Evolutionary conservation across 306 rosid genomes (phyloP), one percentile per base, ranked within the genome.

Genomic region (Benincasa hispida): DNA sequence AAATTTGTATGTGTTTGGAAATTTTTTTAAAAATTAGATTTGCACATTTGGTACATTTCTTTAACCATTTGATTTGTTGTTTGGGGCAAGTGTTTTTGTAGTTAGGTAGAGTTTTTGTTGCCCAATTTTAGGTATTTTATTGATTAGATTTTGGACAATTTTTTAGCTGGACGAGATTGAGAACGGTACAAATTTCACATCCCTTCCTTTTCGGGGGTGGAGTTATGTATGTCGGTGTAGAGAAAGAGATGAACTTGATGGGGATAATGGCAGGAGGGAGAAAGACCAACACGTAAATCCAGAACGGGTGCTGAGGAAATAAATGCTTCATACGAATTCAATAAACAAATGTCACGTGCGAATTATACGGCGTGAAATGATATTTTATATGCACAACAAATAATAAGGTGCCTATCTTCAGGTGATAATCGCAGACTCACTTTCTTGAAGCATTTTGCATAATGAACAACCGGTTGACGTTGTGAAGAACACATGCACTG

Each of bases 321-420:
- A 68, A 41, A 68, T 42, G 51, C 35, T 68, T 42, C 8, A 68
- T 68, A 68, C 22, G 13, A 68, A 14, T 69, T 69, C 17, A 69
- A 69, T 22, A 37, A 47, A 34, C 75, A 69, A 42, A 69, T 13
- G 53, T 11, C 51, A 11, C 8, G 3, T 2, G 37, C 37, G 48
- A 32, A 10, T 6, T 37, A 67, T 41, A 11, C 54, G 5, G 54
- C n/a, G 74, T 24, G 19, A 41, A 67, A 67, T 12, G 53, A 21
- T 12, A 41, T 41, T 41, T 67, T n/a, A 67, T 41, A 67, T 67
- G 74, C 74, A 67, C 53, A 67, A 41, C 74, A 67, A 68, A 68
- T 66, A n/a, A 66, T 10, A 39, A 22, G 35, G 19, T 13, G 53
- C 28, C 34, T 21, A 24, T 41, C 10, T 68, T 68, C 32, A 67